phyloP scores from a whole-genome alignment of 257 asterid genomes.

The Parsonsia alboflavescens region DNA sequence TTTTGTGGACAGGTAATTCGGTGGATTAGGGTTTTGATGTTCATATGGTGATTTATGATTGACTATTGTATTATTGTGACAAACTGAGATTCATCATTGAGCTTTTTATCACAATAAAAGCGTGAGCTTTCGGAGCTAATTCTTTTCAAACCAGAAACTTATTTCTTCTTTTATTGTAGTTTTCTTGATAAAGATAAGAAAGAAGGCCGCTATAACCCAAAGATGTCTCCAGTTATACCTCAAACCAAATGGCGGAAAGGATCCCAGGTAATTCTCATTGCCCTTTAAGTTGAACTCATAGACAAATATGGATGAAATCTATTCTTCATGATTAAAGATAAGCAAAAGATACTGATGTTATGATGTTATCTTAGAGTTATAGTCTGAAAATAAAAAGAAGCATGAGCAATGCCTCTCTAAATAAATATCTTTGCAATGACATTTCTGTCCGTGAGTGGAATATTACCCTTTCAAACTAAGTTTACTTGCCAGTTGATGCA shows the following conservation, averaged over 20 bases:
- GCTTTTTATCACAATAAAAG: neutral
- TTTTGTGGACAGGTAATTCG: conserved; percentile 85
- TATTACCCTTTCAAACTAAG: neutral
- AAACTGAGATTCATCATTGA: neutral
- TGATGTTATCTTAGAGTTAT: neutral
- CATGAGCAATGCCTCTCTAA: neutral
- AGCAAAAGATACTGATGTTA: conserved; percentile 3
- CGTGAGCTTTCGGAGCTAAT: neutral
- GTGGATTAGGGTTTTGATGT: conserved; percentile 5
- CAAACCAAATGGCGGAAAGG: conserved; percentile 93
- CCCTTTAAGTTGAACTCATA: conserved; percentile 13
- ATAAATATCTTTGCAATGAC: neutral
- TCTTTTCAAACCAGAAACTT: neutral
- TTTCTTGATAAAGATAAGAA: conserved; percentile 78
- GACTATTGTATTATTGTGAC: neutral
- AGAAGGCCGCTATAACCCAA: conserved; percentile 73
- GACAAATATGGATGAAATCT: neutral
- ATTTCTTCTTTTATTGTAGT: conserved; percentile 35
- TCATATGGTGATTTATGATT: neutral
- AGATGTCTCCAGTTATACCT: conserved; percentile 87
- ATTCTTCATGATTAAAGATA: neutral
- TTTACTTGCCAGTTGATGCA: neutral
- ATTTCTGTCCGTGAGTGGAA: conserved; percentile 3
- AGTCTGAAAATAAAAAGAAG: neutral
- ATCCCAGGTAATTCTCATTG: conserved; percentile 63